These are phyloP conservation scores for Parasarocladium wereldwijsianum DNA, from an alignment of 2,329 filamentous ascomycete genomes.

Conservation along the genomic window DNA sequence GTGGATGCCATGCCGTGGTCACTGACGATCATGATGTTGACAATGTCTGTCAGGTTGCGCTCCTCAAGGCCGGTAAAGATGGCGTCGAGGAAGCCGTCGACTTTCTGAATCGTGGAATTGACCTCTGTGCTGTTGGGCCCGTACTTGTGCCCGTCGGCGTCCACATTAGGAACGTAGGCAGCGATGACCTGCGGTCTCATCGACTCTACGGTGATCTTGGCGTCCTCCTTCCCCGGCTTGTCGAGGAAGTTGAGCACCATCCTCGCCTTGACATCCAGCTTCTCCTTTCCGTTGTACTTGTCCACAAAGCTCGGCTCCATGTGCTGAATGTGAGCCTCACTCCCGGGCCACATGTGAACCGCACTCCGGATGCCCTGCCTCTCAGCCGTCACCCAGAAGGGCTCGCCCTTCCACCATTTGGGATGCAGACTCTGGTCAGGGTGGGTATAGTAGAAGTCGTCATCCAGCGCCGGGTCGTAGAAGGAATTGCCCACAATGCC, in stretches of 20 bases:
- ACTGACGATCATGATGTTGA: constrained; percentile 91
- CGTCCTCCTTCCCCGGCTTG: constrained; percentile 55
- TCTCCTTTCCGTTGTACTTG: constrained; percentile 67
- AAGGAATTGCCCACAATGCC: constrained; percentile 91
- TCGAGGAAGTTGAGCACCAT: constrained; percentile 76
- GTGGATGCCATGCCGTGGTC: constrained; percentile 98
- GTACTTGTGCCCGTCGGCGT: constrained; percentile 71
- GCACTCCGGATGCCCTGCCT: constrained; percentile 62
- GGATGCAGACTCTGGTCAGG: constrained; percentile 59
- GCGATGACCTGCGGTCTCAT: constrained; percentile 81
- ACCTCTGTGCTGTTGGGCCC: constrained; percentile 95
- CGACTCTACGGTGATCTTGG: constrained; percentile 29
- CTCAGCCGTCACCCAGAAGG: constrained; percentile 88
- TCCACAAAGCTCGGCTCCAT: constrained; percentile 70
- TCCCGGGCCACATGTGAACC: constrained; percentile 98
- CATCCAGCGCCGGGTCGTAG: constrained; percentile 65
- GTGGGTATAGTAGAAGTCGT: constrained; percentile 82
- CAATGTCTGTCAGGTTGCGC: constrained; percentile 74
- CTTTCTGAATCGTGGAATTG: constrained; percentile 57
- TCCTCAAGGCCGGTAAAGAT: constrained; percentile 63
- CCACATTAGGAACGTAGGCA: constrained; percentile 88
- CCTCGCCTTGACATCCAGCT: constrained; percentile 57
- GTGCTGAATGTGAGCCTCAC: constrained; percentile 69
- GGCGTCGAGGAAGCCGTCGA: constrained; percentile 67
- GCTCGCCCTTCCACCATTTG: constrained; percentile 93